These are phyloP conservation scores for Phytophthora multivora DNA, from an alignment of 352 stramenopile genomes.

Conservation along the genomic window DNA sequence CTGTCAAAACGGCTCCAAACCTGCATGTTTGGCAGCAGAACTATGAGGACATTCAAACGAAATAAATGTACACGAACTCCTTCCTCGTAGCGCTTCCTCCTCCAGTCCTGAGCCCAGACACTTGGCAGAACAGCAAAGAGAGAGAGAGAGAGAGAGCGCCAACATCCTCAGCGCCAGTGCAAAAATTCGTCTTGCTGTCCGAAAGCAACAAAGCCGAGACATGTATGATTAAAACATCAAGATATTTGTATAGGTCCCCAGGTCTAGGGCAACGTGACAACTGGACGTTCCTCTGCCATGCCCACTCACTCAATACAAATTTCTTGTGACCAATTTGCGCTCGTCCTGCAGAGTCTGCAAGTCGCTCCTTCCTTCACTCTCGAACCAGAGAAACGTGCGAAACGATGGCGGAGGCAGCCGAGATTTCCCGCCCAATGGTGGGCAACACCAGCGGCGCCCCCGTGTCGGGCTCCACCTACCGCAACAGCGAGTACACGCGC, in stretches of 20 bases:
- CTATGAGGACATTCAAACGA: too few relatives aligned
- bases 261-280: slow-evolving; percentile 10
- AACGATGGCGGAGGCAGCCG: slow-evolving; percentile 22
- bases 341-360: not conserved
- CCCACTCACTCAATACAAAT: slow-evolving; percentile 7
- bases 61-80: too few relatives aligned
- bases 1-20: not conserved
- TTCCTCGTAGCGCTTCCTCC: too few relatives aligned
- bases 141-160: not conserved
- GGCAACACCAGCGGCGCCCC: slow-evolving; percentile 16
- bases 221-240: not conserved
- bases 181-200: slow-evolving; percentile 9
- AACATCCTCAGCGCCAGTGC: too few relatives aligned
- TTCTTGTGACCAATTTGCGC: not conserved
- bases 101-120: too few relatives aligned
- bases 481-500: slow-evolving; percentile 49
- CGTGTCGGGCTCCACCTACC: slow-evolving; percentile 39
- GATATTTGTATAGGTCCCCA: not conserved
- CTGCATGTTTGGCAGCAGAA: too few relatives aligned
- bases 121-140: too few relatives aligned
- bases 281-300: slow-evolving; percentile 13
- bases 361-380: slow-evolving; percentile 18
- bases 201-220: slow-evolving; percentile 1
- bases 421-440: slow-evolving; percentile 39
- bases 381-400: slow-evolving; percentile 2